Evolutionary conservation across 164 flowering plant genomes (phyloP).

Genomic region (Houttuynia cordata): DNA sequence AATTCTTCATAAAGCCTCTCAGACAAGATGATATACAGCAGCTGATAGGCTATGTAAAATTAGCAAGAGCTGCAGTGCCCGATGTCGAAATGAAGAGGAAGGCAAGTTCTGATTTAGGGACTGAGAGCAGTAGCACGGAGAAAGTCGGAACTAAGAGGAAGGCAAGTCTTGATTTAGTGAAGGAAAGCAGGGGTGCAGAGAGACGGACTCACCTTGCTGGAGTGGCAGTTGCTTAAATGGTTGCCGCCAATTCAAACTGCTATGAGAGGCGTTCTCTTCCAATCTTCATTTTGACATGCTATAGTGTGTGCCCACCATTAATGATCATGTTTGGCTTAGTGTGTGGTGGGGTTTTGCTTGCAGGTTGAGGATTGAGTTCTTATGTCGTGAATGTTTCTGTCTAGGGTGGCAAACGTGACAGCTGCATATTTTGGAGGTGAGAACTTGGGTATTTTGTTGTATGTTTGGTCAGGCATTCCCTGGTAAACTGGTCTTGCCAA

Average conservation of each 20-base stretch:
- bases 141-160: not conserved
- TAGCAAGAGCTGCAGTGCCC: not conserved
- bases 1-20: not conserved
- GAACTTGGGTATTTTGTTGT: too few relatives aligned
- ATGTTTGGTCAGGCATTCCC: too few relatives aligned
- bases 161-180: not conserved
- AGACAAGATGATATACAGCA: not conserved
- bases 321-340: not conserved
- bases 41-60: not conserved
- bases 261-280: too few relatives aligned
- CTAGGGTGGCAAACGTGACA: not conserved
- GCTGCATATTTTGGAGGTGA: not conserved
- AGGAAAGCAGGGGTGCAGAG: not conserved
- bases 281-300: not conserved
- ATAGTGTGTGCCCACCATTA: not conserved
- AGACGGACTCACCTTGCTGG: not conserved
- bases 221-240: too few relatives aligned
- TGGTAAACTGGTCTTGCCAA: not conserved
- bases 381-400: slow-evolving; percentile 10
- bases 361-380: not conserved
- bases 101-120: not conserved
- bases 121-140: too few relatives aligned
- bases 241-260: too few relatives aligned
- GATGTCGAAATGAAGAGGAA: not conserved
- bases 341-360: not conserved